These are phyloP conservation scores for Phytophthora cryptogea DNA, from an alignment of 352 stramenopile species.

Conservation along the genomic window DNA sequence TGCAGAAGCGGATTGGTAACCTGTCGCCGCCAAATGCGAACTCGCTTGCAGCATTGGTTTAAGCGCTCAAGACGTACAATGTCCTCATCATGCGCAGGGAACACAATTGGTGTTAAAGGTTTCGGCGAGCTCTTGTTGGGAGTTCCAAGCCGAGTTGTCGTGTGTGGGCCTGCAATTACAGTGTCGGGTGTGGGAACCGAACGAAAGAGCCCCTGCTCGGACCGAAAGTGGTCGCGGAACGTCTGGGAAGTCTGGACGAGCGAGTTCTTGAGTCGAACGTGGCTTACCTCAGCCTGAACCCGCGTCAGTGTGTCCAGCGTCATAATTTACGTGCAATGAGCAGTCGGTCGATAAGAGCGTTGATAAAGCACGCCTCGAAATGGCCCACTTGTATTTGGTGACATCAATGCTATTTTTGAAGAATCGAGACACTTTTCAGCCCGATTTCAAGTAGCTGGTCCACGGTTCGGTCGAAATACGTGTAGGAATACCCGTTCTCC, in stretches of 20 bases:
- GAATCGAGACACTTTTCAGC: constrained; percentile 1
- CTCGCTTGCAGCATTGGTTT: constrained; percentile 76
- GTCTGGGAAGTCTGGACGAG: constrained; percentile 46
- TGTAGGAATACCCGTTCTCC: constrained; percentile 64
- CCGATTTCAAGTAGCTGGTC: constrained; percentile 39
- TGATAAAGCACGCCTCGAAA: constrained; percentile 9
- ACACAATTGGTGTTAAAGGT: not conserved
- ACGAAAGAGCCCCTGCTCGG: constrained; percentile 58
- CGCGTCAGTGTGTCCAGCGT: constrained; percentile 73
- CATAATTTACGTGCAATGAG: constrained; percentile 33
- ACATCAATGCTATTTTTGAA: constrained; percentile 27
- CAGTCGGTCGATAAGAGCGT: not conserved
- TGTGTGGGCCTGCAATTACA: not conserved
- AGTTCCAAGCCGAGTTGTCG: constrained; percentile 4
- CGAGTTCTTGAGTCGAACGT: constrained; percentile 63
- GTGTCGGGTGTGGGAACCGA: constrained; percentile 10
- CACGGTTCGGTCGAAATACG: constrained; percentile 48
- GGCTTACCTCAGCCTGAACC: constrained; percentile 54
- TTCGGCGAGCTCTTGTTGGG: constrained; percentile 16
- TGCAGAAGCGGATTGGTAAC: constrained; percentile 67
- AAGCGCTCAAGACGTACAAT: constrained; percentile 61
- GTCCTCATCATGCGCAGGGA: constrained; percentile 39
- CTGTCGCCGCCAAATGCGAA: constrained; percentile 67
- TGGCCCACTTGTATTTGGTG: constrained; percentile 11
- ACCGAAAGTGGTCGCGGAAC: constrained; percentile 53